A percentile compares a stretch with the other conserved stretches of the same genome.
Conservation (phyloP, 1,284 basidiomycete species). For the Kwoniella shivajii region DNA sequence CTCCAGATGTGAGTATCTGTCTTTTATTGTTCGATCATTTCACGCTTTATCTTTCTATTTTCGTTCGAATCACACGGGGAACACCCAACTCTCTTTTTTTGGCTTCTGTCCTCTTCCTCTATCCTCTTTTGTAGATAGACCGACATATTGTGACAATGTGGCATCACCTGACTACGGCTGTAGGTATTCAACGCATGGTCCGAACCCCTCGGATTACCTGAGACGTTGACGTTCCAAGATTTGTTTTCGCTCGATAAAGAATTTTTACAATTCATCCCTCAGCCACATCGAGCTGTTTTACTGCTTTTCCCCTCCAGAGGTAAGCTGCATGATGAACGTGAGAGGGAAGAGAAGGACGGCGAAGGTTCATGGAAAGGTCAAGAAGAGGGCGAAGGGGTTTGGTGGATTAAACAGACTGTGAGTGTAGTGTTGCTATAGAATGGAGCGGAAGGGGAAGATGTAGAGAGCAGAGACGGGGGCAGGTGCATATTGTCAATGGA, state of each 20-base stretch:
- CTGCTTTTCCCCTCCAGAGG: conserved; percentile 75
- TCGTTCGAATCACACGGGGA: too few relatives aligned
- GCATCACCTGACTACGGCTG: background rate
- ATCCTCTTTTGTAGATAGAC: background rate
- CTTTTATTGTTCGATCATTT: background rate
- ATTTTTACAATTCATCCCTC: conserved; percentile 68
- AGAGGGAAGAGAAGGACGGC: conserved; percentile 54
- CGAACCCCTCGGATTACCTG: conserved; percentile 67
- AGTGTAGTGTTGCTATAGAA: too few relatives aligned
- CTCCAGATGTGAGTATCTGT: conserved; percentile 64
- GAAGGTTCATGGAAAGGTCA: conserved; percentile 20
- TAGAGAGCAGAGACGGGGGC: too few relatives aligned
- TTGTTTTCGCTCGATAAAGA: conserved; percentile 80
- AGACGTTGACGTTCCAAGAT: conserved; percentile 69
- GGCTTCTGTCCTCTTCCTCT: background rate
- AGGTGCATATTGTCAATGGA: too few relatives aligned
- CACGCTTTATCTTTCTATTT: background rate
- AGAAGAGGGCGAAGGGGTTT: conserved; percentile 41
- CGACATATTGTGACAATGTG: background rate
- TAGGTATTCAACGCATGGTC: conserved; percentile 67
- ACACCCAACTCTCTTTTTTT: too few relatives aligned
- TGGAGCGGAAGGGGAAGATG: too few relatives aligned
- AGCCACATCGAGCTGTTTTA: conserved; percentile 76
- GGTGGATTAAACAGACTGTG: conserved; percentile 58
- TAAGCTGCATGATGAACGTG: conserved; percentile 59